phyloP scores from a whole-genome alignment of 2,329 filamentous ascomycete genomes.

The Scleromitrula shiraiana region DNA sequence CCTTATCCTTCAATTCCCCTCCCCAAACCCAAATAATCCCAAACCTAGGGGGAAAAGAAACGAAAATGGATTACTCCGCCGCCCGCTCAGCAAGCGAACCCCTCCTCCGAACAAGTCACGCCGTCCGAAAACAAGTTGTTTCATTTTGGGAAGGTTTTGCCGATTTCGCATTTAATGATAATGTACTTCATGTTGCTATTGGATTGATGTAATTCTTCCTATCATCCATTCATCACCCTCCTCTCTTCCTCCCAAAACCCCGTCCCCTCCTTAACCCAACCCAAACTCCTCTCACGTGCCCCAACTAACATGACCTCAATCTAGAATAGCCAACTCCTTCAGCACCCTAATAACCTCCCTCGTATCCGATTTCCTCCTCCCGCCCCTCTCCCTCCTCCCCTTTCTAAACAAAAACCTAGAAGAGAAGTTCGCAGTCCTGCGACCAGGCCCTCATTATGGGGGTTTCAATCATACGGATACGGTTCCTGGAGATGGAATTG shows the following conservation, averaged over 20 bases:
- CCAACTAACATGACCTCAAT: neutral
- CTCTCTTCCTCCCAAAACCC: neutral
- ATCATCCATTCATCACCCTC: neutral
- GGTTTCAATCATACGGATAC: conserved; percentile 1
- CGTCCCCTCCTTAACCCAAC: neutral
- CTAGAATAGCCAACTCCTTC: conserved; percentile 60
- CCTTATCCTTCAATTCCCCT: too few relatives aligned
- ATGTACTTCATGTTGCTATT: conserved; percentile 68
- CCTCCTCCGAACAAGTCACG: conserved; percentile 20
- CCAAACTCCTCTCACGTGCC: neutral
- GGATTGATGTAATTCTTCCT: conserved; percentile 53
- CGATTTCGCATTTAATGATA: conserved; percentile 67
- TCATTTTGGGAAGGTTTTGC: conserved; percentile 55
- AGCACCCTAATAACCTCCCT: conserved; percentile 65
- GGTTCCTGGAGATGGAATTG: neutral
- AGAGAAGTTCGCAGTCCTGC: conserved; percentile 64
- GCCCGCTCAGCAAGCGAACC: conserved; percentile 23
- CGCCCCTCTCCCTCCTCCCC: conserved; percentile 59
- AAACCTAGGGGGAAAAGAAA: too few relatives aligned
- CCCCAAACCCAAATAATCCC: too few relatives aligned
- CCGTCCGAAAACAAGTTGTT: conserved; percentile 27
- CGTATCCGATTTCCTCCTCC: conserved; percentile 62
- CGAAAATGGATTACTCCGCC: too few relatives aligned
- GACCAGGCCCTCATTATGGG: conserved; percentile 44
- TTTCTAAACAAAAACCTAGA: conserved; percentile 65